Conservation (phyloP, 208 protist genomes). For the Wallacemonas collosoma region DNA sequence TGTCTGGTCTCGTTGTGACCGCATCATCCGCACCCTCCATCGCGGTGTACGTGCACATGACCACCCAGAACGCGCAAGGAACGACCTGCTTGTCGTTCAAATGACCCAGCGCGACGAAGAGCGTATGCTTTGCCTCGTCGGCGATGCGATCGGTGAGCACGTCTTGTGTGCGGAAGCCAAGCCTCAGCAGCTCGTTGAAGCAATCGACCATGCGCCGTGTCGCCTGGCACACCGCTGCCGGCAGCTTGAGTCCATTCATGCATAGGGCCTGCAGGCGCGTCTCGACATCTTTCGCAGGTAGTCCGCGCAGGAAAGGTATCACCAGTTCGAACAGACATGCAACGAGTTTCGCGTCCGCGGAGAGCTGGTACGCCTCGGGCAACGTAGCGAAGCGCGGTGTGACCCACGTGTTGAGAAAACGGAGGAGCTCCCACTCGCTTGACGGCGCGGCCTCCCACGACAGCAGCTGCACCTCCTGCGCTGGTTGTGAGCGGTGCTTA, state of each 20-base stretch:
- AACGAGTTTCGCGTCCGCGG: constrained; percentile 25
- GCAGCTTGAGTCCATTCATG: constrained; percentile 82
- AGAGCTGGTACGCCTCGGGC: constrained; percentile 16
- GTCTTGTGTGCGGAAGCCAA: constrained; percentile 30
- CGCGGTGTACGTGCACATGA: constrained; percentile 59
- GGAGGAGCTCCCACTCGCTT: constrained; percentile 23
- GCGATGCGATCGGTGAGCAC: constrained; percentile 18
- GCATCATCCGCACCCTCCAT: constrained; percentile 31
- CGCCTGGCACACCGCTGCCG: constrained; percentile 46
- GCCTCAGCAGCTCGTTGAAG: constrained; percentile 47
- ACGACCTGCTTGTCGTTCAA: constrained; percentile 63
- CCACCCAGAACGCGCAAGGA: constrained; percentile 46
- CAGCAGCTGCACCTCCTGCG: constrained; percentile 5
- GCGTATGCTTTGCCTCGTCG: constrained; percentile 30
- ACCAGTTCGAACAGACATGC: constrained; percentile 46
- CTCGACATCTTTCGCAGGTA: constrained; percentile 30
- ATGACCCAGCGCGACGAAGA: constrained; percentile 56
- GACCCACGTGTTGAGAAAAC: constrained; percentile 34
- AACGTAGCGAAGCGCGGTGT: constrained; percentile 34
- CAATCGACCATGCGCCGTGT: constrained; percentile 68
- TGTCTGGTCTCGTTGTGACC: constrained; percentile 16
- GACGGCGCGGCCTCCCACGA: constrained; percentile 23
- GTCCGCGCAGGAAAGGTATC: constrained; percentile 52
- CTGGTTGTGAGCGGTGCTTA: constrained; percentile 4
- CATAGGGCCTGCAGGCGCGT: constrained; percentile 63